Conservation (phyloP, 2,329 filamentous ascomycete species). For the Didymella keratinophila region DNA sequence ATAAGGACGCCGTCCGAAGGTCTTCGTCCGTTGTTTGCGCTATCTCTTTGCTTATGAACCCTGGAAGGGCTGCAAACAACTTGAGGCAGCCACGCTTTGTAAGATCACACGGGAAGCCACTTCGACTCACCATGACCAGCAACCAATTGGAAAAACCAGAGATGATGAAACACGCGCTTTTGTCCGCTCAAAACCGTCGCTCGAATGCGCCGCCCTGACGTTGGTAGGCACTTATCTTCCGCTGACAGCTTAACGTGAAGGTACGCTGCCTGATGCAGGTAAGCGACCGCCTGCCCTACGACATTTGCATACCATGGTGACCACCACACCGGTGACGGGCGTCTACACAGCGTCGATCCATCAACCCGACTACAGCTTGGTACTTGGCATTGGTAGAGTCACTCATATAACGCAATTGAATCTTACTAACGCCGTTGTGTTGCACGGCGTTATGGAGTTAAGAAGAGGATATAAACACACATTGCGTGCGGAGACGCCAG, state of each 20-base stretch:
- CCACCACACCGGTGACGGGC: neutral
- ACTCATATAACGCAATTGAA: neutral
- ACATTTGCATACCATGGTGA: neutral
- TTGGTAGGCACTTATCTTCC: conserved; percentile 9
- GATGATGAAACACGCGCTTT: neutral
- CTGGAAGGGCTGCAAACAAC: conserved; percentile 5
- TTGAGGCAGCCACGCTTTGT: conserved; percentile 13
- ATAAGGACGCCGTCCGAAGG: neutral
- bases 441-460: conserved; percentile 18
- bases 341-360: conserved; percentile 3
- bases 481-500: conserved; percentile 13
- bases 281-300: conserved; percentile 7
- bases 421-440: conserved; percentile 15
- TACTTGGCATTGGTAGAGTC: conserved; percentile 4
- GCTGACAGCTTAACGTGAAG: conserved; percentile 17
- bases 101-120: neutral
- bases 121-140: conserved; percentile 1
- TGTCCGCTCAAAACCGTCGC: conserved; percentile 7
- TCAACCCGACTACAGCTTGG: conserved; percentile 1
- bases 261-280: conserved; percentile 3
- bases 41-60: conserved; percentile 13
- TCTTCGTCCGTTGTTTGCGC: conserved; percentile 18
- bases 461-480: conserved; percentile 14
- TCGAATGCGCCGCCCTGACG: conserved; percentile 1
- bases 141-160: neutral